These are phyloP conservation scores for Termitomyces sp. DNA, from an alignment of 768 basidiomycete genomes.

Conservation along the genomic window DNA sequence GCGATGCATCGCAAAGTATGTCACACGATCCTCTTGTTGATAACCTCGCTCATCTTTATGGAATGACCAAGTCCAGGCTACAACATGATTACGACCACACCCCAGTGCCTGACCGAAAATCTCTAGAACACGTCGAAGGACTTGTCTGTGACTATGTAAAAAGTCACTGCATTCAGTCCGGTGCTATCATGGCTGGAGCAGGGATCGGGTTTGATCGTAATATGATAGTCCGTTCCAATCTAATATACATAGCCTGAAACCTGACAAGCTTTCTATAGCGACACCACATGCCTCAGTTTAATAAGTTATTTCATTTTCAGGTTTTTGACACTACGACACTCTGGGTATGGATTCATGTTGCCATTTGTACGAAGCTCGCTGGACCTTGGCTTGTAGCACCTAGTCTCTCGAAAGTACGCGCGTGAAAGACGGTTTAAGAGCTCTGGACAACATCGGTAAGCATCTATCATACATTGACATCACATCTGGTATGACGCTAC, in stretches of 20 bases:
- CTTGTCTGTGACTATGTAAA: slow-evolving; percentile 1
- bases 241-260: not conserved
- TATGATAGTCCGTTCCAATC: slow-evolving; percentile 2
- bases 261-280: not conserved
- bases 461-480: not conserved
- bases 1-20: not conserved
- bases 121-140: not conserved
- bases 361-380: not conserved
- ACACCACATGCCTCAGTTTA: not conserved
- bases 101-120: not conserved
- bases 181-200: slow-evolving; percentile 5
- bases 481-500: not conserved
- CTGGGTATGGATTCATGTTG: not conserved
- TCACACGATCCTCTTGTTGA: not conserved
- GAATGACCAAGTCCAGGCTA: not conserved
- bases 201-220: slow-evolving; percentile 2
- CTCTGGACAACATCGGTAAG: not conserved
- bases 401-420: not conserved
- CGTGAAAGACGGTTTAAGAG: not conserved
- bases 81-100: not conserved
- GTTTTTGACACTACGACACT: slow-evolving; percentile 4
- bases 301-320: slow-evolving; percentile 4
- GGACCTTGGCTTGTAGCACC: not conserved
- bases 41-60: not conserved
- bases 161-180: not conserved